Evolutionary conservation across 139 green algal genomes (phyloP).

Genomic region (Raphidocelis subcapitata): DNA sequence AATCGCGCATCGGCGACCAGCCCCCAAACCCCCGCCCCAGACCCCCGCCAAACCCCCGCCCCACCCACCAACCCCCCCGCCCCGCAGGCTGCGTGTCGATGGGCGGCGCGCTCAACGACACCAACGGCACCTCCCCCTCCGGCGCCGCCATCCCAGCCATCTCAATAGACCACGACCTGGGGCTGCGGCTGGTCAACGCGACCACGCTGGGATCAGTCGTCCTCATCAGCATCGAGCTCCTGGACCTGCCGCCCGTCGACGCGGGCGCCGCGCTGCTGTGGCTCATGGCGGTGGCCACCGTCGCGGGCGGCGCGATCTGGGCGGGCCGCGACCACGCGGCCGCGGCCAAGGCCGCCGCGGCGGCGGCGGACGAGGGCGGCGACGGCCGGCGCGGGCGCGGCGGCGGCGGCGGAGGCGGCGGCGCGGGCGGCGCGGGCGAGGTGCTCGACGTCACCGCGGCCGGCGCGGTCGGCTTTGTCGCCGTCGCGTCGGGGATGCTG

Average conservation of each 20-base stretch:
- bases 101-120: conserved; percentile 18
- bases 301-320: conserved; percentile 58
- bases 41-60: too few species aligned
- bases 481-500: conserved; percentile 59
- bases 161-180: conserved; percentile 43
- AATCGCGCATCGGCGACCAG: background rate
- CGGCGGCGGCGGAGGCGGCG: background rate
- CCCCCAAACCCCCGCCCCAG: background rate
- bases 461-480: conserved; percentile 65
- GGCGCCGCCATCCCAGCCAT: conserved; percentile 17
- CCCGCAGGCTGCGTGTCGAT: conserved; percentile 9
- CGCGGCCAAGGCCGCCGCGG: conserved; percentile 5
- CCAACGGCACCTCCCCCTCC: background rate
- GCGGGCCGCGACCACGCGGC: conserved; percentile 44
- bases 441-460: conserved; percentile 45
- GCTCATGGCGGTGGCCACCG: conserved; percentile 65
- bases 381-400: background rate
- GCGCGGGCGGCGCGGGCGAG: conserved; percentile 4
- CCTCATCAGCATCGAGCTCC: conserved; percentile 7
- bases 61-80: too few species aligned
- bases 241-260: conserved; percentile 45
- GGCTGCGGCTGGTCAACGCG: conserved; percentile 17
- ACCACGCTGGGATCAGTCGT: background rate
- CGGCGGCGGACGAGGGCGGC: background rate
- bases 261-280: conserved; percentile 50